Percentiles rank a stretch among this genome's conserved stretches.
phyloP scores from a whole-genome alignment of 2,329 filamentous ascomycete species.

The Fusarium proliferatum region DNA sequence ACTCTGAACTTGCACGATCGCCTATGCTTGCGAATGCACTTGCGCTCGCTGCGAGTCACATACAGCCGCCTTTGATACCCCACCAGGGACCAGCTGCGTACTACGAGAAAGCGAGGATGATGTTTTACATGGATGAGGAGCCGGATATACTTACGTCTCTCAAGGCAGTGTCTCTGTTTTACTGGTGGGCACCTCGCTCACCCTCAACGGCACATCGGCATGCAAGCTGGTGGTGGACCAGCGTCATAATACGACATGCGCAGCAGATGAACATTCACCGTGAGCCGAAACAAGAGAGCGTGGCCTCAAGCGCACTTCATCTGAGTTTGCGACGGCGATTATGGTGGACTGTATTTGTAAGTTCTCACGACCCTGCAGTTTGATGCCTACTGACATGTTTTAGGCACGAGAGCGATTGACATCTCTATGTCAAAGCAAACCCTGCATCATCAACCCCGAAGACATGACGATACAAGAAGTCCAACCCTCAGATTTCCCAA shows the following conservation, averaged over 20 bases:
- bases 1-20: constrained; percentile 48
- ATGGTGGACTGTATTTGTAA: constrained; percentile 41
- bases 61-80: constrained; percentile 55
- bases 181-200: constrained; percentile 57
- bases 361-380: not conserved
- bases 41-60: constrained; percentile 53
- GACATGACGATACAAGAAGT: constrained; percentile 55
- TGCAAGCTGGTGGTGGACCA: constrained; percentile 60
- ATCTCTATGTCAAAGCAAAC: constrained; percentile 56
- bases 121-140: constrained; percentile 56
- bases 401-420: constrained; percentile 46
- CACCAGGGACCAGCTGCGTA: constrained; percentile 53
- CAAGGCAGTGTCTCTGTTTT: constrained; percentile 54
- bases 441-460: constrained; percentile 55
- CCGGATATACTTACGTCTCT: constrained; percentile 50
- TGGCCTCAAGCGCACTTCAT: not conserved
- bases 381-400: not conserved
- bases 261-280: constrained; percentile 58
- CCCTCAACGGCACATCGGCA: constrained; percentile 53
- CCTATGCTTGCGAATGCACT: constrained; percentile 53
- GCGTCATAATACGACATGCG: constrained; percentile 55
- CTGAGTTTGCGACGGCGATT: constrained; percentile 26
- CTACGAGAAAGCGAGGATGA: constrained; percentile 53
- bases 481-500: constrained; percentile 53
- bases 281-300: constrained; percentile 45